Percentiles rank a stretch among this genome's conserved stretches.
phyloP scores from a whole-genome alignment of 352 stramenopile species.

The Globisporangium middletonii region DNA sequence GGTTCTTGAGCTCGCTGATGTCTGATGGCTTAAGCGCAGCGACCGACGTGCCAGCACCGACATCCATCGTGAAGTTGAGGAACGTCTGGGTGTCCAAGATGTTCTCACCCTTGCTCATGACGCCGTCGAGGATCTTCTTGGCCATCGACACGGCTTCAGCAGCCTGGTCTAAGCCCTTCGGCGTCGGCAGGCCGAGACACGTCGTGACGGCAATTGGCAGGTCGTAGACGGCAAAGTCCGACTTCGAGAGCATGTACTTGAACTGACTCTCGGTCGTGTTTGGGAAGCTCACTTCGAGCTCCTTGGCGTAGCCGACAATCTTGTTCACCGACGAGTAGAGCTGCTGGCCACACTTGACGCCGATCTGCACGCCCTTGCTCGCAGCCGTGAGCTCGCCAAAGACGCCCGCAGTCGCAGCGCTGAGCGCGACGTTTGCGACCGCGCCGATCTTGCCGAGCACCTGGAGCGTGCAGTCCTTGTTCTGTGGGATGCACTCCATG shows the following conservation, averaged over 20 bases:
- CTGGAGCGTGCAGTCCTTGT: conserved; percentile 46
- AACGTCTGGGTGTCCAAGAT: conserved; percentile 26
- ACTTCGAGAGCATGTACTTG: conserved; percentile 46
- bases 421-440: conserved; percentile 46
- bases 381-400: conserved; percentile 40
- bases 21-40: neutral
- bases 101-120: conserved; percentile 32
- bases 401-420: conserved; percentile 40
- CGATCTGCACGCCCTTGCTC: conserved; percentile 33
- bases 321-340: conserved; percentile 41
- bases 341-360: conserved; percentile 42
- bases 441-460: conserved; percentile 43
- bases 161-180: conserved; percentile 3
- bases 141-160: conserved; percentile 7
- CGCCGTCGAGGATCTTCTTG: conserved; percentile 13
- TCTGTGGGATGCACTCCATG: conserved; percentile 65
- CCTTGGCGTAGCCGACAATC: conserved; percentile 33
- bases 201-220: conserved; percentile 40
- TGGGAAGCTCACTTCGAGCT: conserved; percentile 25
- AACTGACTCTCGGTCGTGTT: conserved; percentile 47
- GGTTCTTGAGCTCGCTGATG: conserved; percentile 15
- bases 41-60: conserved; percentile 7
- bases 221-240: conserved; percentile 47
- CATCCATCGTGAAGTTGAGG: conserved; percentile 21
- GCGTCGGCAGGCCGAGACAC: conserved; percentile 26